These are phyloP conservation scores for Amniculicola lignicola DNA, from an alignment of 495 filamentous ascomycete genomes.

Conservation along the genomic window DNA sequence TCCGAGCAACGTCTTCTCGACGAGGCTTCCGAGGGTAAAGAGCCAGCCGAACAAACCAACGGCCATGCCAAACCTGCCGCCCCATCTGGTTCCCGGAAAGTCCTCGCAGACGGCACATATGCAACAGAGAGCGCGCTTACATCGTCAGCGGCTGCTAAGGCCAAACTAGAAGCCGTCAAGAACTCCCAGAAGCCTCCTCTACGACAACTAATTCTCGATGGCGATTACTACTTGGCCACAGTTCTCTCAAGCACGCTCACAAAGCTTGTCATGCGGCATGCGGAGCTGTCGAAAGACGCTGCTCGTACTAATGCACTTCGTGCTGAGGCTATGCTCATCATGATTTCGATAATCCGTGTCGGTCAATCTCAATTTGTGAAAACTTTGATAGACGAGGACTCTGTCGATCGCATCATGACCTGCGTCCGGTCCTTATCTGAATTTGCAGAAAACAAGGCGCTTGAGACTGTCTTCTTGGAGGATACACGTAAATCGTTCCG, in stretches of 20 bases:
- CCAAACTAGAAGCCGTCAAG: conserved; percentile 93
- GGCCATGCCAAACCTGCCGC: conserved; percentile 72
- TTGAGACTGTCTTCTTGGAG: conserved; percentile 90
- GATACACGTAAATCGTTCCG: conserved; percentile 96
- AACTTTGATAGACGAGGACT: conserved; percentile 95
- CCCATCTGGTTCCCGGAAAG: conserved; percentile 80
- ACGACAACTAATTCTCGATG: conserved; percentile 91
- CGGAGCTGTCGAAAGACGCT: conserved; percentile 82
- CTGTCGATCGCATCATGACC: conserved; percentile 93
- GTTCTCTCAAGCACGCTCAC: conserved; percentile 93
- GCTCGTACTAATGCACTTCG: conserved; percentile 90
- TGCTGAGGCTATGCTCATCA: conserved; percentile 98
- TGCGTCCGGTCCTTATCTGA: conserved; percentile 92
- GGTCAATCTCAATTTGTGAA: conserved; percentile 98
- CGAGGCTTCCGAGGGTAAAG: conserved; percentile 65
- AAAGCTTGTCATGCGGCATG: conserved; percentile 97
- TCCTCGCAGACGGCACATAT: conserved; percentile 77
- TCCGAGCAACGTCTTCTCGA: conserved; percentile 91
- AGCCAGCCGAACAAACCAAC: conserved; percentile 71
- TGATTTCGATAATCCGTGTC: conserved; percentile 97
- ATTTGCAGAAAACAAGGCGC: conserved; percentile 80
- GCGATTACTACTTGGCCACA: conserved; percentile 94
- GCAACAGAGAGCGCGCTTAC: conserved; percentile 96
- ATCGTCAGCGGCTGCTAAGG: conserved; percentile 81
- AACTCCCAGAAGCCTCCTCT: conserved; percentile 95